Conservation (phyloP, 2,329 filamentous ascomycete genomes). For the Trichoderma afroharzianum region DNA sequence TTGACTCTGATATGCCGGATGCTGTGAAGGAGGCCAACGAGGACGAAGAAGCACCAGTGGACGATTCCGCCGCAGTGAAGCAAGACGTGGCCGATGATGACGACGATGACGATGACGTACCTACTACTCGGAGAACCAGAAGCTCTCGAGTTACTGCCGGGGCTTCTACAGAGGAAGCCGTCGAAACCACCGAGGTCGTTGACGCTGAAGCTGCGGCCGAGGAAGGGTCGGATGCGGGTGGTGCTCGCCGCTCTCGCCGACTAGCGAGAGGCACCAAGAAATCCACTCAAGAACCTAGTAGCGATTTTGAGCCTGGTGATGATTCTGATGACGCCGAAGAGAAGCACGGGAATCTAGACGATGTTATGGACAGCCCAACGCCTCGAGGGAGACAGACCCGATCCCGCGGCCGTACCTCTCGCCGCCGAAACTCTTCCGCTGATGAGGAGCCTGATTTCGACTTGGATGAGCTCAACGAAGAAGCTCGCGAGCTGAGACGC, state of each 20-base stretch:
- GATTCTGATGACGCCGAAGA: slow-evolving; percentile 52
- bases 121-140: slow-evolving; percentile 45
- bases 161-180: slow-evolving; percentile 32
- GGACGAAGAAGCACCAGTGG: slow-evolving; percentile 22
- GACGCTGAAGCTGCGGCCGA: slow-evolving; percentile 29
- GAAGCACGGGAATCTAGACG: slow-evolving; percentile 42
- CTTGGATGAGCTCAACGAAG: slow-evolving; percentile 62
- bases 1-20: slow-evolving; percentile 30
- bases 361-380: slow-evolving; percentile 46
- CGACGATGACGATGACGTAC: slow-evolving; percentile 49
- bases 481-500: slow-evolving; percentile 58
- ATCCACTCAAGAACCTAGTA: slow-evolving; percentile 52
- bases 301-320: slow-evolving; percentile 59
- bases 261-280: slow-evolving; percentile 45
- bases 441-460: slow-evolving; percentile 59
- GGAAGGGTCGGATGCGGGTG: slow-evolving; percentile 27
- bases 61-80: slow-evolving; percentile 23
- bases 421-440: slow-evolving; percentile 48
- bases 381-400: slow-evolving; percentile 45
- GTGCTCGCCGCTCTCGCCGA: slow-evolving; percentile 39
- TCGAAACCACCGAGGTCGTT: slow-evolving; percentile 18
- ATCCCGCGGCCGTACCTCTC: slow-evolving; percentile 43
- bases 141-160: slow-evolving; percentile 32
- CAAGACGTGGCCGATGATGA: slow-evolving; percentile 31
- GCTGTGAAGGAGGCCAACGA: slow-evolving; percentile 10